Evolutionary conservation across 192 early-diverging fungal species (phyloP).

Genomic region (Cladochytrium replicatum): DNA sequence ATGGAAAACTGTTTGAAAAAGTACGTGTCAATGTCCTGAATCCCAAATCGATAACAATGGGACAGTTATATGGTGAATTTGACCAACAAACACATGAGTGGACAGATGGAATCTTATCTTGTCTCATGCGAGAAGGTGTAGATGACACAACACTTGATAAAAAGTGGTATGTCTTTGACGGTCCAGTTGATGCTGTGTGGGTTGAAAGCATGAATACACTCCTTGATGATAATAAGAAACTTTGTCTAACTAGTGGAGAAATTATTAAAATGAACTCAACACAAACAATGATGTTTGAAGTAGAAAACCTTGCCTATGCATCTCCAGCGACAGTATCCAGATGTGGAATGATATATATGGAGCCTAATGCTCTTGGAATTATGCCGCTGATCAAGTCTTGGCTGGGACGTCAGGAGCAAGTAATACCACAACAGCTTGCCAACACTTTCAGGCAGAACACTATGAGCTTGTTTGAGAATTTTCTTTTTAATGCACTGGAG

Average conservation of each 20-base stretch:
- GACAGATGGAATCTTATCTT: slow-evolving; percentile 50
- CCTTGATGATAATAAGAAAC: slow-evolving; percentile 56
- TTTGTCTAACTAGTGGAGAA: slow-evolving; percentile 50
- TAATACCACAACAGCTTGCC: slow-evolving; percentile 16
- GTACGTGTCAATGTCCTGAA: slow-evolving; percentile 41
- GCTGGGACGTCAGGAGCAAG: slow-evolving; percentile 27
- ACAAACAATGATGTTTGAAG: slow-evolving; percentile 59
- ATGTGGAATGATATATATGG: slow-evolving; percentile 62
- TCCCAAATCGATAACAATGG: slow-evolving; percentile 59
- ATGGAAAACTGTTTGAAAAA: slow-evolving; percentile 40
- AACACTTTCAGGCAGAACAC: slow-evolving; percentile 21
- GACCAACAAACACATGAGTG: slow-evolving; percentile 54
- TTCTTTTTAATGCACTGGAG: slow-evolving; percentile 29
- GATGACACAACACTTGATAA: slow-evolving; percentile 46
- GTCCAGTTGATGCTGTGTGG: slow-evolving; percentile 57
- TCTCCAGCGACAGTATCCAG: slow-evolving; percentile 55
- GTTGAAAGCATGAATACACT: slow-evolving; percentile 55
- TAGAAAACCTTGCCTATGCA: slow-evolving; percentile 47
- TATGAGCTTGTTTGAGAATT: slow-evolving; percentile 35
- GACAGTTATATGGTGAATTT: slow-evolving; percentile 55
- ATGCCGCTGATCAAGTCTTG: slow-evolving; percentile 41
- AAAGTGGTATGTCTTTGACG: slow-evolving; percentile 59
- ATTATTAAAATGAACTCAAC: slow-evolving; percentile 54
- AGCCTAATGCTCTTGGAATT: slow-evolving; percentile 47
- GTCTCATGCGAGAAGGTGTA: slow-evolving; percentile 45